Conservation (phyloP, 192 early-diverging fungal species). For the Coemansia sp. region DNA sequence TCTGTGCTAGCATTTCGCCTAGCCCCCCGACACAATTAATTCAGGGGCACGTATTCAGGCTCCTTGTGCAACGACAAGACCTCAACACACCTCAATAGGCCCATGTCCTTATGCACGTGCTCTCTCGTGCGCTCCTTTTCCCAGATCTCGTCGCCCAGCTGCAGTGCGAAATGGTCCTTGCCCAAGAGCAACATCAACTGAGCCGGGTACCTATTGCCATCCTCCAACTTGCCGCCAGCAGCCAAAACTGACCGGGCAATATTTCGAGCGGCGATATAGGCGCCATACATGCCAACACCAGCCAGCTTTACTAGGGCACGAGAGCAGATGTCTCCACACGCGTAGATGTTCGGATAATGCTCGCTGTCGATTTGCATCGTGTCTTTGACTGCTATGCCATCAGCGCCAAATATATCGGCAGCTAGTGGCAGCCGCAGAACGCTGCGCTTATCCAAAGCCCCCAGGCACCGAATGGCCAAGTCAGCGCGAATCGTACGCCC, state of each 20-base stretch:
- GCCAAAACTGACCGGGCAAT: constrained; percentile 24
- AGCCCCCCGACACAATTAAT: too few species aligned
- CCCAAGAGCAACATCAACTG: constrained; percentile 45
- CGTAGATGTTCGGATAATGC: constrained; percentile 65
- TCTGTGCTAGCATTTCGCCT: too few species aligned
- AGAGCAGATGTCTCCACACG: constrained; percentile 68
- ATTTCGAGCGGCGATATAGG: constrained; percentile 36
- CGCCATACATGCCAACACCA: constrained; percentile 44
- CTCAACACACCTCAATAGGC: constrained; percentile 16
- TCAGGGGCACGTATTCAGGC: constrained; percentile 2
- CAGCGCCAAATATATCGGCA: constrained; percentile 1
- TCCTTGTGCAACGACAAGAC: constrained; percentile 11
- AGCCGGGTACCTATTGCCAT: constrained; percentile 9
- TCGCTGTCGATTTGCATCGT: constrained; percentile 69
- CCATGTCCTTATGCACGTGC: constrained; percentile 31
- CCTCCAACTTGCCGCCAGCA: constrained; percentile 4
- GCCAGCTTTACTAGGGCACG: constrained; percentile 40
- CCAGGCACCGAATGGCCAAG: constrained; percentile 33
- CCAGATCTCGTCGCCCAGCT: constrained; percentile 37
- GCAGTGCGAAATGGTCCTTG: constrained; percentile 27
- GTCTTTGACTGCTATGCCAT: constrained; percentile 51
- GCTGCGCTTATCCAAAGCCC: not conserved
- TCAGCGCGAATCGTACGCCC: constrained; percentile 11
- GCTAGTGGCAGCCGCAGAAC: constrained; percentile 8
- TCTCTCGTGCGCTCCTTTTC: constrained; percentile 12